Percentiles rank a stretch among this genome's conserved stretches.
Evolutionary conservation across 108 stramenopile species (phyloP).

Genomic region (Conticribra weissflogii): DNA sequence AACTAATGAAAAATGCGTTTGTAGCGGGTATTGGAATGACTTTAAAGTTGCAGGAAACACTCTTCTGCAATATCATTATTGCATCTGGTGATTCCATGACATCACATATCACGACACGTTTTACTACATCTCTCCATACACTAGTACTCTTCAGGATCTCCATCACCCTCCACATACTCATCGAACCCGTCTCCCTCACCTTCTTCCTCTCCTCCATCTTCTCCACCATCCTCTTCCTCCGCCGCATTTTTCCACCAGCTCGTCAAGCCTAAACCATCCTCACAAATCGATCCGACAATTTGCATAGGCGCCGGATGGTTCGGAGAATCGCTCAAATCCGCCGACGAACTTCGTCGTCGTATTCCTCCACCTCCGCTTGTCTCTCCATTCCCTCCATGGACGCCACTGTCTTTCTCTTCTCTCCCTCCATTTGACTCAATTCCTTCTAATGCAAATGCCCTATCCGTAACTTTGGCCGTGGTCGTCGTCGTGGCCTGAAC

Average conservation of each 20-base stretch:
- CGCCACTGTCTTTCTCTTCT: slow-evolving; percentile 16
- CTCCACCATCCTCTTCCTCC: slow-evolving; percentile 64
- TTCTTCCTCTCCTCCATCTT: slow-evolving; percentile 38
- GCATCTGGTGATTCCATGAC: too few species aligned
- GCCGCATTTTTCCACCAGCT: slow-evolving; percentile 74
- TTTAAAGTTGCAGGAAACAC: too few species aligned
- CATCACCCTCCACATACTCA: slow-evolving; percentile 2
- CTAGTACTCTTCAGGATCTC: too few species aligned
- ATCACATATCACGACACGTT: too few species aligned
- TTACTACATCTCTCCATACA: too few species aligned
- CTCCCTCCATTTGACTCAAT: too few species aligned
- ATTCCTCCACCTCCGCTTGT: slow-evolving; percentile 36
- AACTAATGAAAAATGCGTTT: too few species aligned
- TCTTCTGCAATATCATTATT: too few species aligned
- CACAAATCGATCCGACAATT: slow-evolving; percentile 87
- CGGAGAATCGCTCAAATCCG: slow-evolving; percentile 66
- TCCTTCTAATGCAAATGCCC: slow-evolving; percentile 28
- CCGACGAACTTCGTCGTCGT: slow-evolving; percentile 74
- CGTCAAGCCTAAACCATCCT: slow-evolving; percentile 83
- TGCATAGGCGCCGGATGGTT: slow-evolving; percentile 74
- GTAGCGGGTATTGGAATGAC: too few species aligned
- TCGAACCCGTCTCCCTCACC: background rate
- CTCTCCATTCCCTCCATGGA: slow-evolving; percentile 6
- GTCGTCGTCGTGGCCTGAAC: slow-evolving; percentile 79
- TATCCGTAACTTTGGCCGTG: slow-evolving; percentile 36